These are phyloP conservation scores for Irpex lacteus DNA, from an alignment of 1,284 basidiomycete species.

Conservation along the genomic window DNA sequence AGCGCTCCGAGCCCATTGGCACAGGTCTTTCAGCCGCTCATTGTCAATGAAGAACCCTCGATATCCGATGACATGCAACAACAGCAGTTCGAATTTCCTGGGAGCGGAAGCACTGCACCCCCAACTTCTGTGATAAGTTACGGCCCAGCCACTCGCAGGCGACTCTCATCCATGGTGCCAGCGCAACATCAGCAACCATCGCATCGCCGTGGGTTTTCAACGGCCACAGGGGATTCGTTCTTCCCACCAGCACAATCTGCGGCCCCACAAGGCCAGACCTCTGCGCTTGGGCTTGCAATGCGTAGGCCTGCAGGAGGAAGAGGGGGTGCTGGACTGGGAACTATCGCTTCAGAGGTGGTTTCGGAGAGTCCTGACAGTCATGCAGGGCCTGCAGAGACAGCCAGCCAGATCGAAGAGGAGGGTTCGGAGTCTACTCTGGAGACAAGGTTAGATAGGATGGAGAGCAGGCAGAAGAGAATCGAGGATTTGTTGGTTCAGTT, in stretches of 20 bases:
- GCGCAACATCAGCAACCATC: slow-evolving; percentile 2
- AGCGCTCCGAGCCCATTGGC: slow-evolving; percentile 61
- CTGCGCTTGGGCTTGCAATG: slow-evolving; percentile 8
- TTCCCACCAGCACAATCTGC: not conserved
- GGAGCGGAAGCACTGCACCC: not conserved
- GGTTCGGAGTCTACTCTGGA: slow-evolving; percentile 31
- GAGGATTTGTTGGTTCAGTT: slow-evolving; percentile 52
- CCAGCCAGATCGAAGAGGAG: slow-evolving; percentile 39
- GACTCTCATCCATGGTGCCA: slow-evolving; percentile 43
- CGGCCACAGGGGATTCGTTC: slow-evolving; percentile 6
- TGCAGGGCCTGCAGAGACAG: slow-evolving; percentile 34
- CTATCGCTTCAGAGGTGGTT: slow-evolving; percentile 23
- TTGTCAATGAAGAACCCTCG: slow-evolving; percentile 43
- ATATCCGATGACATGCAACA: slow-evolving; percentile 27
- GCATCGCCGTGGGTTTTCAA: slow-evolving; percentile 5
- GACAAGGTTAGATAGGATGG: slow-evolving; percentile 53
- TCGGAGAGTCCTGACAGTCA: slow-evolving; percentile 31
- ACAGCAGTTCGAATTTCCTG: not conserved
- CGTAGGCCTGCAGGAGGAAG: slow-evolving; percentile 22
- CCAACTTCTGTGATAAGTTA: slow-evolving; percentile 42
- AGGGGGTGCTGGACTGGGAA: slow-evolving; percentile 12
- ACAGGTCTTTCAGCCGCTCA: slow-evolving; percentile 67
- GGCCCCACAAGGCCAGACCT: not conserved
- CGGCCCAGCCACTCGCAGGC: slow-evolving; percentile 55
- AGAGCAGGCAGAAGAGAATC: slow-evolving; percentile 61